Conservation (phyloP, 2,329 filamentous ascomycete genomes). For the Trichoderma polysporum region DNA sequence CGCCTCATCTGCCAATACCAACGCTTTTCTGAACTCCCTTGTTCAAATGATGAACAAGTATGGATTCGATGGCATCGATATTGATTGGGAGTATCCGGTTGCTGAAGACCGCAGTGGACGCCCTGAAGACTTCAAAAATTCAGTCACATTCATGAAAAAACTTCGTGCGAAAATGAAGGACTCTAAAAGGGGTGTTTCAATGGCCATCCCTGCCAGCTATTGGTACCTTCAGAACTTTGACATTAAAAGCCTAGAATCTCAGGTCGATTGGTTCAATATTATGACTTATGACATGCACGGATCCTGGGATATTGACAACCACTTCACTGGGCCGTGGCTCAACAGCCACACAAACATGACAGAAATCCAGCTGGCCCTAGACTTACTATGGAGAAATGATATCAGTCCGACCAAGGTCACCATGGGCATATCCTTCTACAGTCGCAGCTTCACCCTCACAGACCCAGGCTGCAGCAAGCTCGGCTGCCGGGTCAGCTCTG, state of each 20-base stretch:
- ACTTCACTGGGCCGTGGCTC: slow-evolving; percentile 32
- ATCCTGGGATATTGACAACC: slow-evolving; percentile 36
- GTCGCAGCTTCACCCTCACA: slow-evolving; percentile 27
- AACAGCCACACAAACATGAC: slow-evolving; percentile 48
- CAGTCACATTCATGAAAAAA: neutral
- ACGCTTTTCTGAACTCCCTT: neutral
- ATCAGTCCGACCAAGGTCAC: slow-evolving; percentile 43
- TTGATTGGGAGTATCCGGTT: slow-evolving; percentile 33
- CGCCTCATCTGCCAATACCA: neutral
- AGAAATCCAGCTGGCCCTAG: slow-evolving; percentile 44
- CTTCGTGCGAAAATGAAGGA: neutral
- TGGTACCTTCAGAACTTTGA: slow-evolving; percentile 26
- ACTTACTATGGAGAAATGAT: slow-evolving; percentile 49
- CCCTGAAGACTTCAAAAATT: slow-evolving; percentile 29
- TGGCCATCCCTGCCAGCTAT: neutral
- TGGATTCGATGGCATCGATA: slow-evolving; percentile 34
- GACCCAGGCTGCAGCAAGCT: neutral
- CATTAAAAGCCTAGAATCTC: slow-evolving; percentile 16
- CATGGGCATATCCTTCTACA: slow-evolving; percentile 49
- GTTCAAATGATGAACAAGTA: slow-evolving; percentile 18
- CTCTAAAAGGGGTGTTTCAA: neutral
- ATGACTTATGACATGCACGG: slow-evolving; percentile 46
- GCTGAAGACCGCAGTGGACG: slow-evolving; percentile 32
- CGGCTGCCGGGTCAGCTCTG: neutral
- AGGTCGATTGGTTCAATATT: slow-evolving; percentile 44